Base-by-base conservation (phyloP, 2,329 filamentous ascomycete species). In the Epichloe coenophiala region DNA sequence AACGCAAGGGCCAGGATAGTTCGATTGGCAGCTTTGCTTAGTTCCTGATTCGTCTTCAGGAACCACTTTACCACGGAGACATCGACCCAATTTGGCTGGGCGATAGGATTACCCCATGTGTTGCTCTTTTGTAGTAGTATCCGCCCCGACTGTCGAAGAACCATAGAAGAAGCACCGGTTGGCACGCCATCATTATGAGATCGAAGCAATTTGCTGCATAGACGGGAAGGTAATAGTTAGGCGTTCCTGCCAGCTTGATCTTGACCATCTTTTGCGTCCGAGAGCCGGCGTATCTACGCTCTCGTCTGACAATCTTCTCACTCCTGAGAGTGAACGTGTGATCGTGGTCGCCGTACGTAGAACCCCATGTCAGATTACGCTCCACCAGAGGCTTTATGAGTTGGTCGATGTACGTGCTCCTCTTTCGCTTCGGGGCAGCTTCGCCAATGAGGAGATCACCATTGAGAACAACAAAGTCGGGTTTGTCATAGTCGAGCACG, bases 261-360 rank as follows among this genome's bases (percentile, higher is more conserved):
- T 52, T 47, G 1, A 72, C 65, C 71, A 74, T 74, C 21, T 57
- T 61, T 5, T 56, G 54, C 4, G 71, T 74, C 1, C 65, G 66
- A 2, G 67, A 59, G 44, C 71, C 68, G 2, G 58, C 57, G 59
- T 63, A 71, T 6, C 49, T 54, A 1, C 60, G 60, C 57, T 74
- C 72, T 2, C 68, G 66, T 19, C 55, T 61, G 3, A 72, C 58
- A 27, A 74, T 70, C 2, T 59, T 53, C 36, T 60, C 58, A 21
- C 72, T 71, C 0, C 73, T 75, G 7, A 84, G 64, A 53, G 83
- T 82, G 59, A 69, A 75, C 27, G 77, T 66, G 44, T 74, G 73
- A 55, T 88, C 83, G 57, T 88, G 84, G 51, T 87, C 87, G 0
- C 84, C 84, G 54, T 86, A 87, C 0, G 81, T 81, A 1, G 78